Evolutionary conservation across 768 basidiomycete species (phyloP).

Genomic region (Amanita polypyramis): DNA sequence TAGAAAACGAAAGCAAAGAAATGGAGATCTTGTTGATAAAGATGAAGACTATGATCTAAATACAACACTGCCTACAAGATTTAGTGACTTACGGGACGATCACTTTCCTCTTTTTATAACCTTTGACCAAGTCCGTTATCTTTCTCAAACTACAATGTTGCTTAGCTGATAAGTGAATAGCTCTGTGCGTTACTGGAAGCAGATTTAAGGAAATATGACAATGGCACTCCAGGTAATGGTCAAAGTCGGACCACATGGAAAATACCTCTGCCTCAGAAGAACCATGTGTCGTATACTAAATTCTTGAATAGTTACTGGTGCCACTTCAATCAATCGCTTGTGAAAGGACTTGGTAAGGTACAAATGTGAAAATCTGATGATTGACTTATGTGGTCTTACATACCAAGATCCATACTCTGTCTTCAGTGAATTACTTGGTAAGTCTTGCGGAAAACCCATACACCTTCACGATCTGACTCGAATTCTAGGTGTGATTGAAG

Average conservation of each 20-base stretch:
- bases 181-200: slow-evolving; percentile 39
- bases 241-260: slow-evolving; percentile 7
- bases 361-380: not conserved
- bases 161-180: slow-evolving; percentile 16
- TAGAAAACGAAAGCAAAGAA: slow-evolving; percentile 10
- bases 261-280: not conserved
- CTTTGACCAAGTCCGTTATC: slow-evolving; percentile 40
- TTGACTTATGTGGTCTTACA: not conserved
- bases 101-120: slow-evolving; percentile 68
- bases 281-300: slow-evolving; percentile 30
- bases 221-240: slow-evolving; percentile 1
- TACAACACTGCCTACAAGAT: slow-evolving; percentile 37
- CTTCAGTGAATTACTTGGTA: slow-evolving; percentile 58
- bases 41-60: slow-evolving; percentile 34
- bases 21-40: slow-evolving; percentile 21
- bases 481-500: slow-evolving; percentile 47
- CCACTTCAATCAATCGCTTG: slow-evolving; percentile 39
- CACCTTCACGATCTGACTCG: not conserved
- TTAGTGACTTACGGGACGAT: slow-evolving; percentile 42
- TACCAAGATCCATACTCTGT: slow-evolving; percentile 49
- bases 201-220: slow-evolving; percentile 20
- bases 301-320: slow-evolving; percentile 51
- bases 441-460: slow-evolving; percentile 4
- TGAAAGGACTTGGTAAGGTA: slow-evolving; percentile 40
- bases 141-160: not conserved